These are phyloP conservation scores for Talaromyces piceae DNA, from an alignment of 2,329 filamentous ascomycete genomes.

Conservation along the genomic window DNA sequence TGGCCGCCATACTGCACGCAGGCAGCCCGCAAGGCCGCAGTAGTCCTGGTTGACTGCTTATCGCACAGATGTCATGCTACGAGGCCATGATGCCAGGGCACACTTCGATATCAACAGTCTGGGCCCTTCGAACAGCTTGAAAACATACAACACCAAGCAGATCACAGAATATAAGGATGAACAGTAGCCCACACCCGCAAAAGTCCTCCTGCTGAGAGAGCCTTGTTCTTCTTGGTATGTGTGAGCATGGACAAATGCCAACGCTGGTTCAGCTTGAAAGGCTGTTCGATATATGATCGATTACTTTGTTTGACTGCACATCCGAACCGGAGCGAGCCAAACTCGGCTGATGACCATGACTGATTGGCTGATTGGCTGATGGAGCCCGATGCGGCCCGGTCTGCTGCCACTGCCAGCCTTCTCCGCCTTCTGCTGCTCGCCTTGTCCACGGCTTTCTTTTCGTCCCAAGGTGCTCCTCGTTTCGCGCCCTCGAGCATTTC, in stretches of 20 bases:
- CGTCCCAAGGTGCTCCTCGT: not conserved
- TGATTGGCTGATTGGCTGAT: conserved; percentile 1
- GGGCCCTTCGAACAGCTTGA: no score
- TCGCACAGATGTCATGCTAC: not conserved
- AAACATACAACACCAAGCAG: no score
- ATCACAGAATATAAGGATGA: no score
- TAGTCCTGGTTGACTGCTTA: not conserved
- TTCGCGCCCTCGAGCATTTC: not conserved
- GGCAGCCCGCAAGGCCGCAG: not conserved
- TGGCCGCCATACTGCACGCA: conserved; percentile 65
- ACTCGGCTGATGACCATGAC: not conserved
- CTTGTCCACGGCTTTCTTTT: not conserved
- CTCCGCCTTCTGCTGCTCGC: not conserved
- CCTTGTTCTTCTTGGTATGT: no score
- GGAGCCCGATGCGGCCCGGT: not conserved
- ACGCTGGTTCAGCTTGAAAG: no score
- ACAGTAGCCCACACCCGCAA: no score
- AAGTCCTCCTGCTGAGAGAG: no score
- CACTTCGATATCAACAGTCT: not conserved
- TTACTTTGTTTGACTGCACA: no score
- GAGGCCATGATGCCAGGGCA: not conserved
- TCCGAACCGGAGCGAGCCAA: no score
- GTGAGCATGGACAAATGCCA: no score
- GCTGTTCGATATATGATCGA: no score
- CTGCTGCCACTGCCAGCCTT: not conserved